Evolutionary conservation across 768 basidiomycete species (phyloP).

Genomic region (Lactarius deliciosus): DNA sequence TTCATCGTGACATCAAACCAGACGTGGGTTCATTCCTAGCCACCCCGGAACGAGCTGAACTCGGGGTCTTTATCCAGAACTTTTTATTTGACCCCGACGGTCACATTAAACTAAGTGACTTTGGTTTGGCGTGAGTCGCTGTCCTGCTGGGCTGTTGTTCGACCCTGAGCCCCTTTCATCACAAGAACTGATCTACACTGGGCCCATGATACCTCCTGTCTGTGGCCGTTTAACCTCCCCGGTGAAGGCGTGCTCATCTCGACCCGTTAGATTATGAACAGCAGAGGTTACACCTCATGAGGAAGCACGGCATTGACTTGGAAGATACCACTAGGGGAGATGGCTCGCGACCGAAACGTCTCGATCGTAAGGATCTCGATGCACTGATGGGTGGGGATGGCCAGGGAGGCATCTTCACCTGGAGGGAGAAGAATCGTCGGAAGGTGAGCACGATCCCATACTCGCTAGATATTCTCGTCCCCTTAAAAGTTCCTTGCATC

Average conservation of each 20-base stretch:
- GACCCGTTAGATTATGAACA: constrained; percentile 80
- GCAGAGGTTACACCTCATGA: constrained; percentile 82
- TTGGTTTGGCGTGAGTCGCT: constrained; percentile 84
- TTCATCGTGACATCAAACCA: constrained; percentile 97
- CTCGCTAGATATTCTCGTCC: constrained; percentile 30
- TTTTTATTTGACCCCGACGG: constrained; percentile 93
- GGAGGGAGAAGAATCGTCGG: constrained; percentile 90
- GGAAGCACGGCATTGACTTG: constrained; percentile 93
- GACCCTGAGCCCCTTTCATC: constrained; percentile 12
- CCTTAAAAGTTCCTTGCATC: constrained; percentile 8
- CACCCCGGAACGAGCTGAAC: constrained; percentile 8
- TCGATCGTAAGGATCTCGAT: constrained; percentile 83
- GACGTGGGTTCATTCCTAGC: constrained; percentile 54
- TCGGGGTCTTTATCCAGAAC: constrained; percentile 54
- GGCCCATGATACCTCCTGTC: constrained; percentile 95
- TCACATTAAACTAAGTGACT: constrained; percentile 93
- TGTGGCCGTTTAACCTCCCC: constrained; percentile 32
- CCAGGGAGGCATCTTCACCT: constrained; percentile 84
- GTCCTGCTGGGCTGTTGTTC: constrained; percentile 5
- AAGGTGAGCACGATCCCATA: constrained; percentile 58
- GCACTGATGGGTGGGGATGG: constrained; percentile 81
- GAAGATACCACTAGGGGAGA: constrained; percentile 72
- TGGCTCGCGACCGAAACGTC: constrained; percentile 70
- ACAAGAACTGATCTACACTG: constrained; percentile 88
- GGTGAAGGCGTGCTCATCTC: constrained; percentile 19